Evolutionary conservation across 768 basidiomycete genomes (phyloP).

Genomic region (Agrocybe praecox): DNA sequence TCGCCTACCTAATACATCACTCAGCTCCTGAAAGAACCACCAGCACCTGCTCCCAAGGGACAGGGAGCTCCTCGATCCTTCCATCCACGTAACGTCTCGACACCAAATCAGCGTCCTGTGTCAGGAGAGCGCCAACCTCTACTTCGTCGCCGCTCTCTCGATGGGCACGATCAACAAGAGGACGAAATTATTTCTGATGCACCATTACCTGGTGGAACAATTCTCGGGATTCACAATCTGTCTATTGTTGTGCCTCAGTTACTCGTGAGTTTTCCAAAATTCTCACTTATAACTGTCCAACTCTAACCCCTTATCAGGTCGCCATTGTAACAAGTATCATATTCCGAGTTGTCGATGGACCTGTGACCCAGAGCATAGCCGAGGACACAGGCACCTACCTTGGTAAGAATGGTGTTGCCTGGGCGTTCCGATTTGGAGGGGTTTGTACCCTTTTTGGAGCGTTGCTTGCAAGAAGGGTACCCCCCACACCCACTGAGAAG

Average conservation of each 20-base stretch:
- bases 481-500: conserved; percentile 90
- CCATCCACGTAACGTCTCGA: conserved; percentile 59
- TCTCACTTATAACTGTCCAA: not conserved
- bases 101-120: conserved; percentile 35
- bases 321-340: conserved; percentile 86
- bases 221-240: conserved; percentile 93
- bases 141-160: conserved; percentile 57
- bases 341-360: conserved; percentile 78
- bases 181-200: conserved; percentile 38
- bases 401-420: conserved; percentile 89
- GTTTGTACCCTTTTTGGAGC: conserved; percentile 86
- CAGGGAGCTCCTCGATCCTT: conserved; percentile 39
- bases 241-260: conserved; percentile 96
- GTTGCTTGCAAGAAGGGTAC: conserved; percentile 74
- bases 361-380: conserved; percentile 40
- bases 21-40: conserved; percentile 77
- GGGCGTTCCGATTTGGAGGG: conserved; percentile 93
- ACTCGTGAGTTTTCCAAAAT: conserved; percentile 71
- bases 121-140: conserved; percentile 59
- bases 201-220: conserved; percentile 83
- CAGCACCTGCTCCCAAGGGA: conserved; percentile 32
- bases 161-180: conserved; percentile 44
- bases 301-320: conserved; percentile 49
- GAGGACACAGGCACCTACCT: conserved; percentile 58
- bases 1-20: not conserved